Conservation (phyloP, 208 protist genomes). For the Trichomonas vaginalis region DNA sequence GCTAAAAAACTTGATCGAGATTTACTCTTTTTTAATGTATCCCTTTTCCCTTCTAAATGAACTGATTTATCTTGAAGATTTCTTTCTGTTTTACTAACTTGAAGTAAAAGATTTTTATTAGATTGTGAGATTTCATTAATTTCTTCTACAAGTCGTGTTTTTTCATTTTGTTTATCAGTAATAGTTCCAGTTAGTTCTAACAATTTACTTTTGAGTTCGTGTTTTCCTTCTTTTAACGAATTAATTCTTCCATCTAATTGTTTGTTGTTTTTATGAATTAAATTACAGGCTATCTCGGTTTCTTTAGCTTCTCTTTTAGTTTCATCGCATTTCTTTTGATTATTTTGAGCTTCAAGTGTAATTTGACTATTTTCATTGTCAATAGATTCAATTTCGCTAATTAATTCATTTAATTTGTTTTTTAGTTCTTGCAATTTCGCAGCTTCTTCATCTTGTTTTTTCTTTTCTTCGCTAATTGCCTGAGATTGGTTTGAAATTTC, state of each 20-base stretch:
- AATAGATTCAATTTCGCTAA: neutral
- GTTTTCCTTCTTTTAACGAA: neutral
- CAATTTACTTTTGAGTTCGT: neutral
- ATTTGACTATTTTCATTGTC: neutral
- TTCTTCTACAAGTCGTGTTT: neutral
- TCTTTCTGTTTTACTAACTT: neutral
- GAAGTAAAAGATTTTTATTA: neutral
- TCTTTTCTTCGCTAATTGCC: neutral
- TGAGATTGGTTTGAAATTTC: neutral
- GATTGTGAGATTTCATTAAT: neutral
- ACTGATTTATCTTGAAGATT: neutral
- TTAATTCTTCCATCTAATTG: neutral
- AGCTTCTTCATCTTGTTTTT: neutral
- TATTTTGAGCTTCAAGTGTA: neutral
- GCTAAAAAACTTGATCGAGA: neutral
- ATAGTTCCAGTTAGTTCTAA: neutral
- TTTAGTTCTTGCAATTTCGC: neutral
- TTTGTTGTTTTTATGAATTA: neutral
- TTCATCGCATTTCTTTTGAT: neutral
- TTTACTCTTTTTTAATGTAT: neutral
- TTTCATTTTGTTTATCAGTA: neutral
- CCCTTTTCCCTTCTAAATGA: neutral
- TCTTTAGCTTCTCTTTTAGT: neutral
- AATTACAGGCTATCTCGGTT: neutral
- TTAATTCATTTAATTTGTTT: neutral